phyloP scores from a whole-genome alignment of 345 rosid species.

The Erucastrum elatum region DNA sequence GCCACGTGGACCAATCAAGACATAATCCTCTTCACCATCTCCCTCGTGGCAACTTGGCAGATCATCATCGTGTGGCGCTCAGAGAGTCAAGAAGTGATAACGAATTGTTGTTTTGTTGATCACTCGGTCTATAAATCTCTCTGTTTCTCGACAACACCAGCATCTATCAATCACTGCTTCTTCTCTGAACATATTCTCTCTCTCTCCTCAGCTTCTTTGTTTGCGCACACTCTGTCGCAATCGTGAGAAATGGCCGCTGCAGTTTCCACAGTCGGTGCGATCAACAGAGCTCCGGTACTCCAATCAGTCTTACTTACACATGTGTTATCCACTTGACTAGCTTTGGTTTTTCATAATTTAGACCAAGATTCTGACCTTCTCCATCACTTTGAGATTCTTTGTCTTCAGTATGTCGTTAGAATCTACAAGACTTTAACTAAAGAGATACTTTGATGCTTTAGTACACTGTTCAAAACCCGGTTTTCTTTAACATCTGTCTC shows the following conservation, averaged over 20 bases:
- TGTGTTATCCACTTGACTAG: not conserved
- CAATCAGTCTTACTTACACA: not conserved
- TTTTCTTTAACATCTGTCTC: not conserved
- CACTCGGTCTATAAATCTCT: constrained; percentile 33
- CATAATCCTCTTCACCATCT: constrained; percentile 14
- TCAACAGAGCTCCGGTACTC: constrained; percentile 71
- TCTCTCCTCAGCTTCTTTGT: constrained; percentile 16
- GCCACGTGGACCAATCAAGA: constrained; percentile 40
- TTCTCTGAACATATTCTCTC: constrained; percentile 15
- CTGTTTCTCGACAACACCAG: constrained; percentile 21
- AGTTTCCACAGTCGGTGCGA: constrained; percentile 72
- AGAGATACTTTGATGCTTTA: constrained; percentile 9
- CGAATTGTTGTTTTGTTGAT: constrained; percentile 27
- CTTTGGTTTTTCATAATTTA: not conserved
- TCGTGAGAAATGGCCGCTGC: constrained; percentile 66
- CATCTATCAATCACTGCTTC: constrained; percentile 10
- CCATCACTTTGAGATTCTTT: constrained; percentile 21
- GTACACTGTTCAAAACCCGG: not conserved
- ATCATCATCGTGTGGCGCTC: constrained; percentile 37
- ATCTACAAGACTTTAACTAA: constrained; percentile 14
- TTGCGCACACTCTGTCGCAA: constrained; percentile 12
- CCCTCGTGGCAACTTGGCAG: constrained; percentile 25
- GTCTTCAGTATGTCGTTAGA: constrained; percentile 9
- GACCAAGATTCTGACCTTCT: not conserved
- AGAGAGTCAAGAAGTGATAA: constrained; percentile 37